Evolutionary conservation across 208 protist genomes (phyloP), one percentile per base, ranked within the genome.

Genomic region (Naegleria lovaniensis): DNA sequence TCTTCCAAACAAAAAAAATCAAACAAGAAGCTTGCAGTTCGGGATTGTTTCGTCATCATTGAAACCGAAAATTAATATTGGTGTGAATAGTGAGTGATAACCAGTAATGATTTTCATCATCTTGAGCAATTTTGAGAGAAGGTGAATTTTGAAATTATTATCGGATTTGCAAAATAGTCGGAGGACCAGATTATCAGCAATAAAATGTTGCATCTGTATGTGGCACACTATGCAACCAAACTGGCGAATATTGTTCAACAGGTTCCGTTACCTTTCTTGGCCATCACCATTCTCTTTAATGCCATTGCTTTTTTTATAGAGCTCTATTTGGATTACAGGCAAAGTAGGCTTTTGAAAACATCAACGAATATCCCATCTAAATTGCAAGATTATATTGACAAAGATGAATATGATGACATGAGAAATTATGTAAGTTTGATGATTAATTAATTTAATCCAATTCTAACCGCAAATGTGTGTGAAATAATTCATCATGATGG

Each of bases 381-480:
- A 79, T 79, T 79, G n/a, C 0, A 36, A 79, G 25, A 79, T 36
- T 79, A 79, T n/a, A 36, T 79, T 11, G 67, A 79, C n/a, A 36
- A 79, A 9, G 67, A 79, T 36, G 67, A 79, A 79, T 79, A 36
- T 79, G 67, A 79, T 36, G 67, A 79, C n/a, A 79, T 79, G 67
- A 79, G 29, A 79, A 79, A 79, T 79, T 79, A 79, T 79, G 67
- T 79, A 79, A 33, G 67, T 79, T 75, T 16, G 43, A 9, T 48
- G 43, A 48, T n/a, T n/a, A 48, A 48, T 9, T 48, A 48, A 48
- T 48, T 48, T 48, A 48, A 48, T 7, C 7, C n/a, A n/a, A n/a
- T n/a, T n/a, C n/a, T n/a, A n/a, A n/a, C n/a, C n/a, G n/a, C n/a
- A n/a, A n/a, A n/a, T n/a, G n/a, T n/a, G n/a, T n/a, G n/a, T n/a